These are phyloP conservation scores for Hortaea werneckii DNA, from an alignment of 2,329 filamentous ascomycete species.

Conservation along the genomic window DNA sequence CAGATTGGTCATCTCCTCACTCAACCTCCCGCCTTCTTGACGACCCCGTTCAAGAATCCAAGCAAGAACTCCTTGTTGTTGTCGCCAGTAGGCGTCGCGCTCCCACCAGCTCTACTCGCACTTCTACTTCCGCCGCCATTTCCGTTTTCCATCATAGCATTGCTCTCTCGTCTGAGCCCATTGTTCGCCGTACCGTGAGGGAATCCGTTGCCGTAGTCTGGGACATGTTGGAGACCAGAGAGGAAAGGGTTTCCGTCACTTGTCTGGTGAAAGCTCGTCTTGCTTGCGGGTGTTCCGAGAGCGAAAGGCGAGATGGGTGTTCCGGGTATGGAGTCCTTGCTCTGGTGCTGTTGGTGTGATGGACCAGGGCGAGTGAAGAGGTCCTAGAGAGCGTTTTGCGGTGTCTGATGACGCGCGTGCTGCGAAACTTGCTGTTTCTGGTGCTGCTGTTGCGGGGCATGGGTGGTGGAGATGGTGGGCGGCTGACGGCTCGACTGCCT, in stretches of 20 bases:
- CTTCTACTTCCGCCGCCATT: not conserved
- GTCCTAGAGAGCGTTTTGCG: conserved; percentile 18
- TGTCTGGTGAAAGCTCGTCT: not conserved
- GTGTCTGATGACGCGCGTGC: conserved; percentile 5
- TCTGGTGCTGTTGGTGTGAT: not conserved
- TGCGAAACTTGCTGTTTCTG: not conserved
- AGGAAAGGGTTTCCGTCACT: conserved; percentile 2
- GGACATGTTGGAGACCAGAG: not conserved
- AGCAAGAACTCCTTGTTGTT: conserved; percentile 27
- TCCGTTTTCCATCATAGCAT: conserved; percentile 1
- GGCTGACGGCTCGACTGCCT: no score
- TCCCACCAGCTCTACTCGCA: conserved; percentile 2
- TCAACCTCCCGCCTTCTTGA: conserved; percentile 20
- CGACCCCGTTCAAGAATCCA: conserved; percentile 27
- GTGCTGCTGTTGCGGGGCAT: conserved; percentile 13
- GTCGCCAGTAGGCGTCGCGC: conserved; percentile 19
- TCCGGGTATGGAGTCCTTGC: conserved; percentile 12
- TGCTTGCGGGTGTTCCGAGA: conserved; percentile 17
- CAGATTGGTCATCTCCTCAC: not conserved
- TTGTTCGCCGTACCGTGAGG: not conserved
- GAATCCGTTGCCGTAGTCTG: not conserved
- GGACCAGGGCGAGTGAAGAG: conserved; percentile 17
- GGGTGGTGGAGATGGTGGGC: conserved; percentile 11
- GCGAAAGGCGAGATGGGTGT: conserved; percentile 24
- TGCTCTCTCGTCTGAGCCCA: not conserved